Evolutionary conservation across 1,284 basidiomycete genomes (phyloP).

Genomic region (Exobasidium cylindrosporum): DNA sequence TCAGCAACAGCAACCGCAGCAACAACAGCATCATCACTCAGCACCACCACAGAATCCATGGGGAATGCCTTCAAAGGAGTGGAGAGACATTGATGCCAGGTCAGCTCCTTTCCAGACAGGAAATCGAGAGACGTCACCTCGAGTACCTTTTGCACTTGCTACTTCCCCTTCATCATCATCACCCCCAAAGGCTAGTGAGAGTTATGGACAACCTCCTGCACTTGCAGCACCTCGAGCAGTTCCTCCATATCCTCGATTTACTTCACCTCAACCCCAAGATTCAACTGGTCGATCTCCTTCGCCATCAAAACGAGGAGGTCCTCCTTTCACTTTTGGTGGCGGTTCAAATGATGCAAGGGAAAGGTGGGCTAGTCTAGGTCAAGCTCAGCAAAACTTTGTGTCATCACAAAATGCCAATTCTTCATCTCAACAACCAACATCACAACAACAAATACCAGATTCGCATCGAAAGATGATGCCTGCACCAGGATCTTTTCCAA

Average conservation of each 20-base stretch:
- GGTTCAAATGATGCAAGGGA: conserved; percentile 28
- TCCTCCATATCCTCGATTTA: conserved; percentile 35
- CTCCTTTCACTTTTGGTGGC: conserved; percentile 33
- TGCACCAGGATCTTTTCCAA: neutral
- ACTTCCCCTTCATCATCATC: neutral
- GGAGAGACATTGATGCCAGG: conserved; percentile 5
- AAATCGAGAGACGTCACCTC: neutral
- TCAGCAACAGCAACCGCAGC: too few species aligned
- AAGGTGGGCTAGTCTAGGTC: conserved; percentile 40
- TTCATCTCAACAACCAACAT: neutral
- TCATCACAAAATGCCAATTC: conserved; percentile 13
- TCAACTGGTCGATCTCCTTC: conserved; percentile 34
- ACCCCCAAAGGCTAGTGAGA: neutral
- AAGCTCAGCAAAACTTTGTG: conserved; percentile 22
- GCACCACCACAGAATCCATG: conserved; percentile 1
- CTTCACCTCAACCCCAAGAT: conserved; percentile 32
- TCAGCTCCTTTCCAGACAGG: conserved; percentile 1
- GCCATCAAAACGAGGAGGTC: conserved; percentile 28
- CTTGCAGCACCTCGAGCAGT: conserved; percentile 33
- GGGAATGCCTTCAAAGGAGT: neutral
- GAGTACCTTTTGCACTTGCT: neutral
- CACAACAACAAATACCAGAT: neutral
- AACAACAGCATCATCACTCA: neutral
- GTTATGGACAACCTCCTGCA: conserved; percentile 1
- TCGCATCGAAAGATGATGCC: neutral